Evolutionary conservation across 129 eudicot species (phyloP).

Genomic region (Logfia minima): DNA sequence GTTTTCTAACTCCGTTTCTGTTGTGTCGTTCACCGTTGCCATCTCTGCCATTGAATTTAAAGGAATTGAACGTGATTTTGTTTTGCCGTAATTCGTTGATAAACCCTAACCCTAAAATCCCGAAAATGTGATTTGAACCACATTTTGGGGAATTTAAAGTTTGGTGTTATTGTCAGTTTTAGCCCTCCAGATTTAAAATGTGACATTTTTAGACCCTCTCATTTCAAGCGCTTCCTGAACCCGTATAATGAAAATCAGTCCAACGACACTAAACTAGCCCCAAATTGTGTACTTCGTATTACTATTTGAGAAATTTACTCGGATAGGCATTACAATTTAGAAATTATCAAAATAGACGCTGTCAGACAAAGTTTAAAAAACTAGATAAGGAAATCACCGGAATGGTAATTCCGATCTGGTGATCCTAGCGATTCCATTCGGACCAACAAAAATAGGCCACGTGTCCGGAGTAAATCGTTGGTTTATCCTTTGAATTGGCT

Average conservation of each 20-base stretch:
- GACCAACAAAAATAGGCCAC: too few species aligned
- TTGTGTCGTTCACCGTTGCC: conserved; percentile 34
- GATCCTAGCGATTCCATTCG: too few species aligned
- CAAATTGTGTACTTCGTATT: background rate
- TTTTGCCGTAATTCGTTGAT: conserved; percentile 14
- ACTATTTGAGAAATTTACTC: too few species aligned
- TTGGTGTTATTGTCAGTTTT: conserved; percentile 5
- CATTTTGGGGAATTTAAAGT: conserved; percentile 25
- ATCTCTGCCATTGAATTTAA: conserved; percentile 26
- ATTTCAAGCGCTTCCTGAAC: background rate
- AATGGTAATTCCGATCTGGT: too few species aligned
- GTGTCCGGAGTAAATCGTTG: too few species aligned
- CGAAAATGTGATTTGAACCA: conserved; percentile 5
- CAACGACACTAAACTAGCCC: background rate
- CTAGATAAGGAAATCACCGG: too few species aligned
- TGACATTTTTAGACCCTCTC: background rate
- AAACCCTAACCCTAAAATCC: conserved; percentile 55
- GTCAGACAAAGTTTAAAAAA: too few species aligned
- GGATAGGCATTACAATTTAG: too few species aligned
- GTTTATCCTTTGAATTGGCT: too few species aligned
- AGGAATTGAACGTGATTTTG: conserved; percentile 7
- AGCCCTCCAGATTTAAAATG: conserved; percentile 16
- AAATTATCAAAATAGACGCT: too few species aligned
- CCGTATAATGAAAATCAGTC: background rate
- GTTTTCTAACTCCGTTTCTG: conserved; percentile 29